Evolutionary conservation across 192 early-diverging fungal species (phyloP).

Genomic region (Coemansia erecta): DNA sequence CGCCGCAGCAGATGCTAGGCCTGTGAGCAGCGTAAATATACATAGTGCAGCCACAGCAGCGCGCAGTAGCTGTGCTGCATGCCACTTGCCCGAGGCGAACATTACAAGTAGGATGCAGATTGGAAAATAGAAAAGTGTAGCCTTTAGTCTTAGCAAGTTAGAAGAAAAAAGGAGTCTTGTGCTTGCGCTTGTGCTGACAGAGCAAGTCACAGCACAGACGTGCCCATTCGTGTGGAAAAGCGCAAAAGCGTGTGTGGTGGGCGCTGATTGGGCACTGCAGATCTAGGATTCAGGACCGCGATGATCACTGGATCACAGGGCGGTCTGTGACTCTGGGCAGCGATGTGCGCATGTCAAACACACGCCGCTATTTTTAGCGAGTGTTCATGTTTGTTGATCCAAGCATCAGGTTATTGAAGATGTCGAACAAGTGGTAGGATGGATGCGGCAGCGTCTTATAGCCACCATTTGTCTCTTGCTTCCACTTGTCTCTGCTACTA

Average conservation of each 20-base stretch:
- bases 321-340: background rate
- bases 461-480: no score
- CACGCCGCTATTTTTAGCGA: no score
- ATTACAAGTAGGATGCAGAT: background rate
- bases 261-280: slow-evolving; percentile 24
- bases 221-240: background rate
- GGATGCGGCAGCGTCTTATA: no score
- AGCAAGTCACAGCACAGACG: background rate
- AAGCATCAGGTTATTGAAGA: background rate
- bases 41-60: slow-evolving; percentile 9
- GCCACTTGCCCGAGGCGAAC: slow-evolving; percentile 1
- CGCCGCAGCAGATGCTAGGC: slow-evolving; percentile 18
- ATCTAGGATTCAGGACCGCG: background rate
- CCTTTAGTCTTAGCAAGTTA: background rate
- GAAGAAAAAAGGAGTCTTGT: background rate
- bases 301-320: background rate
- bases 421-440: background rate
- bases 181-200: background rate
- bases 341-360: no score
- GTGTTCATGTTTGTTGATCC: no score
- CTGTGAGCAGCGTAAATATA: slow-evolving; percentile 11
- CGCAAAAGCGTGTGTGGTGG: slow-evolving; percentile 16
- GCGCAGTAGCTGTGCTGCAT: slow-evolving; percentile 15
- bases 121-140: background rate
- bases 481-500: no score